Percentiles rank a stretch among this genome's conserved stretches.
Conservation (phyloP, 257 asterid genomes). For the Euphrasia confusa region DNA sequence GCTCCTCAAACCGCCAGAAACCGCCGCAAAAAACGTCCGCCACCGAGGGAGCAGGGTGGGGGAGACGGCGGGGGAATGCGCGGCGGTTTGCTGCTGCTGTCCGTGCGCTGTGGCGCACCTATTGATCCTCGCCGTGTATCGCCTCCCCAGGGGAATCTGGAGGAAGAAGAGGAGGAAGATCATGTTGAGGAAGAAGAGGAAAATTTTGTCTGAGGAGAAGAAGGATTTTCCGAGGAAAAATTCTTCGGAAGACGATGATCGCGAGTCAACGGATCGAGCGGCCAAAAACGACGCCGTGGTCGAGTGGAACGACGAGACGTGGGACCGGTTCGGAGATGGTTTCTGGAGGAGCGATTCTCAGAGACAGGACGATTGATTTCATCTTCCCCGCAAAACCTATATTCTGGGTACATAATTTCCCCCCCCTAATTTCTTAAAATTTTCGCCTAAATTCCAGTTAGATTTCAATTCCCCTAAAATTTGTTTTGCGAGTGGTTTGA, state of each 20-base stretch:
- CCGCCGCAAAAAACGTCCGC: no score
- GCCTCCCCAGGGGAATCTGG: conserved; percentile 40
- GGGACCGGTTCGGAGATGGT: conserved; percentile 48
- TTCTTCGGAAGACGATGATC: conserved; percentile 22
- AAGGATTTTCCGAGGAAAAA: conserved; percentile 19
- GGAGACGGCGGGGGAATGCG: conserved; percentile 28
- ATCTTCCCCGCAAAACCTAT: background rate
- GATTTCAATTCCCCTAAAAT: no score
- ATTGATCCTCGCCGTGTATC: conserved; percentile 37
- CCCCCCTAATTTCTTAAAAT: no score
- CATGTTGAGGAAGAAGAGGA: conserved; percentile 33
- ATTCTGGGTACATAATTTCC: background rate
- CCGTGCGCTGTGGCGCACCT: conserved; percentile 43
- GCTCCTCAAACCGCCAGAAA: no score
- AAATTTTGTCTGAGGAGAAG: conserved; percentile 14
- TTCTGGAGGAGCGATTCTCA: conserved; percentile 49
- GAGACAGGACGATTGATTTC: conserved; percentile 20
- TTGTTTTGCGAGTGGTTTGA: no score
- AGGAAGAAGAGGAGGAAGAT: conserved; percentile 38
- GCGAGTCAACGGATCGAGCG: background rate
- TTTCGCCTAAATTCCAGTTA: no score
- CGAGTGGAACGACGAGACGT: conserved; percentile 43
- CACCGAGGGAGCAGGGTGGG: no score
- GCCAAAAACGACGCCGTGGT: conserved; percentile 30
- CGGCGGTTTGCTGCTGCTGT: conserved; percentile 53